Evolutionary conservation across 2,329 filamentous ascomycete genomes (phyloP).

Genomic region (Monosporascus sp.): DNA sequence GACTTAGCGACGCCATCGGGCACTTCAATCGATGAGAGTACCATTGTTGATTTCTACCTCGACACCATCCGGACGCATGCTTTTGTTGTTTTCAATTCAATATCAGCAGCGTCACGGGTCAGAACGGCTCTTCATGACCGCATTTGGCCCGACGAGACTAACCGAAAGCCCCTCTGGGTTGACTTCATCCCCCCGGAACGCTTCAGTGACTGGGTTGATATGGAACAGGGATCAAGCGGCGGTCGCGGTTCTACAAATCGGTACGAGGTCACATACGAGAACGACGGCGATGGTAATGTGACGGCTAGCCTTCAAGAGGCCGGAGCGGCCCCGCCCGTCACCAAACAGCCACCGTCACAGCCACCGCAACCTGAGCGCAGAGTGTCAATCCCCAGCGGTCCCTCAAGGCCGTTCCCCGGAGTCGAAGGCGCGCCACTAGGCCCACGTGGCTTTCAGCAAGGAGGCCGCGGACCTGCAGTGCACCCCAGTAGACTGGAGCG

Average conservation of each 20-base stretch:
- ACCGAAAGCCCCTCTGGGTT: conserved; percentile 76
- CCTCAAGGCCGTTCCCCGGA: conserved; percentile 20
- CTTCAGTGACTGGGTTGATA: conserved; percentile 67
- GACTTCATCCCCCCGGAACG: conserved; percentile 82
- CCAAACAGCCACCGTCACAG: conserved; percentile 8
- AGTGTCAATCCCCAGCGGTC: conserved; percentile 24
- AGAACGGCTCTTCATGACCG: conserved; percentile 70
- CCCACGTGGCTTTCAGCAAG: conserved; percentile 32
- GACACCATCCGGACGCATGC: conserved; percentile 86
- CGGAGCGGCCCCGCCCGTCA: conserved; percentile 20
- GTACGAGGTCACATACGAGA: conserved; percentile 71
- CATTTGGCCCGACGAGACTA: conserved; percentile 83
- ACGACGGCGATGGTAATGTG: conserved; percentile 47
- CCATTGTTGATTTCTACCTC: conserved; percentile 67
- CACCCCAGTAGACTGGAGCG: conserved; percentile 14
- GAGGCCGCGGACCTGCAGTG: conserved; percentile 17
- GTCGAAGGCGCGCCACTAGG: conserved; percentile 31
- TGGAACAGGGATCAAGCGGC: conserved; percentile 49
- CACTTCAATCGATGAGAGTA: conserved; percentile 42
- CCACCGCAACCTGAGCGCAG: conserved; percentile 16
- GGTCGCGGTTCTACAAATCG: conserved; percentile 38
- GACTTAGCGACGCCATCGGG: conserved; percentile 59
- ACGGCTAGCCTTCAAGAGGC: conserved; percentile 51
- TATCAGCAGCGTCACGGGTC: conserved; percentile 68
- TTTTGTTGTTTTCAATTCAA: conserved; percentile 66